These are phyloP conservation scores for Brassica hybrid DNA, from an alignment of 441 rosid species.

Conservation along the genomic window DNA sequence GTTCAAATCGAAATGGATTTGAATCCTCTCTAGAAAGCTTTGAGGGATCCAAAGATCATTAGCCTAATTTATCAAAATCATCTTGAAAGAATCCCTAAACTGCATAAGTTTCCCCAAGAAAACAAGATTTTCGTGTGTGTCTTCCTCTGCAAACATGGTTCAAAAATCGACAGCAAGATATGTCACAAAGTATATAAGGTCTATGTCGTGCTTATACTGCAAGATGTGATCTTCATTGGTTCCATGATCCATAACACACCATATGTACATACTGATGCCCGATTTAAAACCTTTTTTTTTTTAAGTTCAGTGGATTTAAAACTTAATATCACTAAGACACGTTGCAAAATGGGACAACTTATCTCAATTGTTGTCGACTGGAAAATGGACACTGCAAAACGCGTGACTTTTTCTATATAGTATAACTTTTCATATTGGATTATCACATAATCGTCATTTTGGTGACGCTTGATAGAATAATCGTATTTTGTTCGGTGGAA, in stretches of 20 bases:
- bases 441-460: not conserved
- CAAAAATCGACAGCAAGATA: not conserved
- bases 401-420: not conserved
- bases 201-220: not conserved
- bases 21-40: not conserved
- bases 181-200: not conserved
- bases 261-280: not conserved
- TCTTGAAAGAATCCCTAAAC: not conserved
- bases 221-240: not conserved
- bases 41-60: not conserved
- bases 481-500: slow-evolving; percentile 1
- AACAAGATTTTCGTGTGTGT: not conserved
- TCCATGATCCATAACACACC: not conserved
- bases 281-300: not conserved
- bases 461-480: not conserved
- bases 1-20: not conserved
- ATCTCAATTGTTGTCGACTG: not conserved
- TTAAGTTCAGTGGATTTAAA: slow-evolving; percentile 7
- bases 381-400: slow-evolving; percentile 1
- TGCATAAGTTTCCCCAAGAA: not conserved
- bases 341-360: slow-evolving; percentile 14
- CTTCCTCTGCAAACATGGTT: not conserved
- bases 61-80: not conserved
- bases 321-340: slow-evolving; percentile 20
- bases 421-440: not conserved